A percentile compares a stretch with the other conserved stretches of the same genome.
These are phyloP conservation scores for Coleophoma eucalyptorum DNA, from an alignment of 2,329 filamentous ascomycete genomes.

Conservation along the genomic window DNA sequence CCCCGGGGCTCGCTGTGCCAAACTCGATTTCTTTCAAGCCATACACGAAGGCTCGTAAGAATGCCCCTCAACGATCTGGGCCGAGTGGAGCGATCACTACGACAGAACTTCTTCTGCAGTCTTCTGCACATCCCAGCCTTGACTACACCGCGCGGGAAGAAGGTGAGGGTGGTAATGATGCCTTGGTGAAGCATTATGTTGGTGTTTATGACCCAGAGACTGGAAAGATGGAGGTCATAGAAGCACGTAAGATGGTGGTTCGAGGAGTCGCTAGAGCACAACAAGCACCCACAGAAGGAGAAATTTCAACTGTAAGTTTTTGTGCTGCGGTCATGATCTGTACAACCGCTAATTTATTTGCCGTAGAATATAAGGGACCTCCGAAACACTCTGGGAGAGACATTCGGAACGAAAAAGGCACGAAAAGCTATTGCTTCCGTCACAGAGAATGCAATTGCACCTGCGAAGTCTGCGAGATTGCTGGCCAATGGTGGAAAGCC, in stretches of 20 bases:
- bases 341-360: constrained; percentile 9
- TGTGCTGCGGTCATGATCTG: not conserved
- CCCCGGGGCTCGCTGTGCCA: constrained; percentile 28
- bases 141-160: constrained; percentile 59
- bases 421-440: constrained; percentile 70
- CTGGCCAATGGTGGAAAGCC: constrained; percentile 30
- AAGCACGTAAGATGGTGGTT: constrained; percentile 62
- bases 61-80: constrained; percentile 15
- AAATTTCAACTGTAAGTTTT: constrained; percentile 28
- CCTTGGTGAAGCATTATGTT: constrained; percentile 58
- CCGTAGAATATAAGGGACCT: constrained; percentile 54
- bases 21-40: constrained; percentile 25
- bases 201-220: constrained; percentile 60
- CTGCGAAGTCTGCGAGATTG: constrained; percentile 30
- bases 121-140: constrained; percentile 50
- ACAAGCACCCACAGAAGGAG: constrained; percentile 44
- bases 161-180: constrained; percentile 33
- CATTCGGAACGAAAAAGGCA: constrained; percentile 83
- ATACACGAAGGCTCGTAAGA: constrained; percentile 24
- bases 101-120: constrained; percentile 53
- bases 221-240: constrained; percentile 55
- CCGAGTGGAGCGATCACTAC: constrained; percentile 21
- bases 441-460: constrained; percentile 65
- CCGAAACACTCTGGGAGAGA: constrained; percentile 67
- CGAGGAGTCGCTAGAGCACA: constrained; percentile 53